Evolutionary conservation across 2,329 filamentous ascomycete genomes (phyloP), one percentile per base, ranked within the genome.

Genomic region (Botrytis pseudocinerea): DNA sequence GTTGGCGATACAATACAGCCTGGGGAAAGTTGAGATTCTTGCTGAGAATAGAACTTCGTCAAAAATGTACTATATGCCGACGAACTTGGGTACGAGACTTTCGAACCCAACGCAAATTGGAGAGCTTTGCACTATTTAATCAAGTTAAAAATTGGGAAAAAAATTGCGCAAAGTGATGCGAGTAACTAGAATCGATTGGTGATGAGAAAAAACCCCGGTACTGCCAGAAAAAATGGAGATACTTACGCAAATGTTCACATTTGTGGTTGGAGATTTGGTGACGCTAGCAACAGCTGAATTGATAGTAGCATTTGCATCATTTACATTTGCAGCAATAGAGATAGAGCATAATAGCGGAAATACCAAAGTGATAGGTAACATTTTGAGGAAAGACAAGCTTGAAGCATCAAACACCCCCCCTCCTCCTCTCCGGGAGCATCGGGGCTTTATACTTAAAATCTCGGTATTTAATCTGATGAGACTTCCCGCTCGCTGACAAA

Each of bases 211-310:
- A 2, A 9, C 46, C 4, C 1, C 32, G 25, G 5, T 10, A 28
- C 10, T 40, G 25, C 16, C 2, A 18, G 12, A 3, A 22, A 7
- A 66, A 66, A 54, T 32, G 7, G 22, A 22, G 32, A 54, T 40
- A 40, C 64, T 66, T 28, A 66, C 64, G 35, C 64, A 66, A 40
- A 66, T 66, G 8, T 66, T 54, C 10, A 7, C 32, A 66, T 40
- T 12, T 54, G 14, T 40, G 28, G 22, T 40, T 22, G 46, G 14
- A 5, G 32, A 12, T 18, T 51, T 54, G 8, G 32, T 22, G n/a
- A 66, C 64, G 28, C 46, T 54, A 28, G 46, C 7, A 14, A 66
- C 4, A 40, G 46, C 32, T 6, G 16, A n/a, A 35, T n/a, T 38
- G 4, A 66, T 66, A 16, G 44, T 38, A 22, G 22, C 16, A 51